phyloP scores from a whole-genome alignment of 768 basidiomycete genomes.

The Epithele typhae region DNA sequence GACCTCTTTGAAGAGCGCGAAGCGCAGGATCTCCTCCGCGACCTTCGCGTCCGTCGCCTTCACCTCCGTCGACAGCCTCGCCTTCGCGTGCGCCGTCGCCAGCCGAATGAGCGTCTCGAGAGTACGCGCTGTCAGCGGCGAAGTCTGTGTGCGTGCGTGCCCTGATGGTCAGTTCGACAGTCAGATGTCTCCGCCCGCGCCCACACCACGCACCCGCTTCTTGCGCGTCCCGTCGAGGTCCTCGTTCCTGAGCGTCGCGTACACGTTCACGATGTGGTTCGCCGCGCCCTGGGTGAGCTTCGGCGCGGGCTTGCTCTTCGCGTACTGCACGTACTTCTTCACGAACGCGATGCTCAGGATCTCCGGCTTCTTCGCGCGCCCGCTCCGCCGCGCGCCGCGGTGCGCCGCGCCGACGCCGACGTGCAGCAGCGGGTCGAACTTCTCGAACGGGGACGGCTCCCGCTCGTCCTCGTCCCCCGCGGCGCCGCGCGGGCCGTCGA shows the following conservation, averaged over 20 bases:
- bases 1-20: constrained; percentile 97
- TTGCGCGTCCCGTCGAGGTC: constrained; percentile 77
- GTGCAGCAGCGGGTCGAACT: constrained; percentile 93
- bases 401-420: constrained; percentile 60
- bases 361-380: constrained; percentile 62
- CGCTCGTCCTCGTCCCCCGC: constrained; percentile 42
- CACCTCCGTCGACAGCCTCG: constrained; percentile 82
- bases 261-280: constrained; percentile 90
- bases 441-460: constrained; percentile 87
- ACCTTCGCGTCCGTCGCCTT: constrained; percentile 80
- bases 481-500: constrained; percentile 69
- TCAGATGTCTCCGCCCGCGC: background rate
- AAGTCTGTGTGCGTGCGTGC: constrained; percentile 56
- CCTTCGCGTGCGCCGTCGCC: constrained; percentile 96
- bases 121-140: constrained; percentile 96
- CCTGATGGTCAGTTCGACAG: background rate
- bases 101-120: constrained; percentile 98
- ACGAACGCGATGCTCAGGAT: constrained; percentile 91
- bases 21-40: constrained; percentile 94
- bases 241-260: constrained; percentile 88
- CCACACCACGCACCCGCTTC: constrained; percentile 59
- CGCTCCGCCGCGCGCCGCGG: constrained; percentile 49
- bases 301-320: constrained; percentile 84
- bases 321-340: constrained; percentile 98
- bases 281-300: constrained; percentile 89